phyloP scores from a whole-genome alignment of 805 yeast genomes.

The Wickerhamomyces tratensis region DNA sequence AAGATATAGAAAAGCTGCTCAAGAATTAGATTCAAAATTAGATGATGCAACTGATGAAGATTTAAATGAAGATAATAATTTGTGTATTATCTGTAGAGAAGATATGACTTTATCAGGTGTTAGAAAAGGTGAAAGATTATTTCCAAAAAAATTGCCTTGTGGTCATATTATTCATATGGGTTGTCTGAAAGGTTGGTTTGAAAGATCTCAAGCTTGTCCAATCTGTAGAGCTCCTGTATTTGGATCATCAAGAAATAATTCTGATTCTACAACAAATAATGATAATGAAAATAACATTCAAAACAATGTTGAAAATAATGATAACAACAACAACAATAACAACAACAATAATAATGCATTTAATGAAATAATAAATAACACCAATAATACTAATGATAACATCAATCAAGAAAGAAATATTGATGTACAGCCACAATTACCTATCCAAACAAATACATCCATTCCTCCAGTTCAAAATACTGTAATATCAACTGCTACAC shows the following conservation, averaged over 20 bases:
- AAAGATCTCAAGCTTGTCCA: constrained; percentile 88
- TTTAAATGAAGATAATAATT: constrained; percentile 45
- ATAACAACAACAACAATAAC: constrained; percentile 1
- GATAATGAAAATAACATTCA: background rate
- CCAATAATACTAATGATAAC: background rate
- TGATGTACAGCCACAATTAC: background rate
- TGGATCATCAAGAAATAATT: constrained; percentile 8
- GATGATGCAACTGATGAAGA: constrained; percentile 52
- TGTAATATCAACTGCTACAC: too few relatives aligned
- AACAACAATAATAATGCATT: constrained; percentile 1
- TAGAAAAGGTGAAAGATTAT: constrained; percentile 29
- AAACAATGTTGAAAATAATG: constrained; percentile 1
- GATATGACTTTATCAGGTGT: constrained; percentile 51
- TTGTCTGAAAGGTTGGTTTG: constrained; percentile 89
- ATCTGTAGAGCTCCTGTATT: constrained; percentile 73
- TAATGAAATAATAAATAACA: background rate
- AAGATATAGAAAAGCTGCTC: constrained; percentile 34
- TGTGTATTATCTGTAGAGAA: constrained; percentile 89
- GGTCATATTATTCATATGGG: constrained; percentile 85
- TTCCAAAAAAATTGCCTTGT: constrained; percentile 73
- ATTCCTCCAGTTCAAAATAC: too few relatives aligned
- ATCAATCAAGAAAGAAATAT: background rate
- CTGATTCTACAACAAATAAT: background rate
- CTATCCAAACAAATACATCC: too few relatives aligned
- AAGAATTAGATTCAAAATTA: constrained; percentile 55